These are phyloP conservation scores for Conticribra weissflogii DNA, from an alignment of 108 stramenopile genomes.

Conservation along the genomic window DNA sequence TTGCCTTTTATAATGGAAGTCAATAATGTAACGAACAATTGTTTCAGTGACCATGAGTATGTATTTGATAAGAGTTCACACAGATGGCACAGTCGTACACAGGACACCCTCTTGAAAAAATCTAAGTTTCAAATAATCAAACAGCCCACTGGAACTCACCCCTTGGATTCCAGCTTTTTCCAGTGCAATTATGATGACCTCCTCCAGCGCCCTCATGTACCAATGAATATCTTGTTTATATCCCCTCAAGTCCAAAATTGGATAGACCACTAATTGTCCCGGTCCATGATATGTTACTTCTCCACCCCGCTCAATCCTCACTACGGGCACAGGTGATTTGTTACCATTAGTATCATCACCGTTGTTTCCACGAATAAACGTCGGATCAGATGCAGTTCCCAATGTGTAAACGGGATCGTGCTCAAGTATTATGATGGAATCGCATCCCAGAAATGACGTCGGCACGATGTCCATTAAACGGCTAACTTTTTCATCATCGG, in stretches of 20 bases:
- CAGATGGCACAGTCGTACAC: neutral
- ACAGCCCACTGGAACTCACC: conserved; percentile 17
- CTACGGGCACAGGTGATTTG: conserved; percentile 43
- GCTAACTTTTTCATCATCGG: neutral
- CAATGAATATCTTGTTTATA: conserved; percentile 96
- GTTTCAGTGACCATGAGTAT: no score
- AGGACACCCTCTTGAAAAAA: neutral
- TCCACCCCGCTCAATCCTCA: conserved; percentile 94
- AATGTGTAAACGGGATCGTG: conserved; percentile 86
- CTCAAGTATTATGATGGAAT: conserved; percentile 74
- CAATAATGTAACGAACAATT: no score
- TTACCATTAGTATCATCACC: neutral
- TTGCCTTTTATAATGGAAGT: no score
- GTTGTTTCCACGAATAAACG: conserved; percentile 50
- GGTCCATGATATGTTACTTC: conserved; percentile 99
- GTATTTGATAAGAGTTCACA: no score
- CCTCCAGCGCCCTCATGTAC: conserved; percentile 95
- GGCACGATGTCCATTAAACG: neutral
- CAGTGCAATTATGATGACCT: conserved; percentile 79
- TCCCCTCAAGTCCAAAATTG: conserved; percentile 87
- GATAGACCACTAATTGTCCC: conserved; percentile 95
- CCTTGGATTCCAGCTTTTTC: conserved; percentile 49
- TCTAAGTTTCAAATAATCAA: no score
- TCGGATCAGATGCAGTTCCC: conserved; percentile 81
- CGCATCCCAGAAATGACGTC: conserved; percentile 42